phyloP scores from a whole-genome alignment of 106 monocot species.

The Dendrobium catenatum region DNA sequence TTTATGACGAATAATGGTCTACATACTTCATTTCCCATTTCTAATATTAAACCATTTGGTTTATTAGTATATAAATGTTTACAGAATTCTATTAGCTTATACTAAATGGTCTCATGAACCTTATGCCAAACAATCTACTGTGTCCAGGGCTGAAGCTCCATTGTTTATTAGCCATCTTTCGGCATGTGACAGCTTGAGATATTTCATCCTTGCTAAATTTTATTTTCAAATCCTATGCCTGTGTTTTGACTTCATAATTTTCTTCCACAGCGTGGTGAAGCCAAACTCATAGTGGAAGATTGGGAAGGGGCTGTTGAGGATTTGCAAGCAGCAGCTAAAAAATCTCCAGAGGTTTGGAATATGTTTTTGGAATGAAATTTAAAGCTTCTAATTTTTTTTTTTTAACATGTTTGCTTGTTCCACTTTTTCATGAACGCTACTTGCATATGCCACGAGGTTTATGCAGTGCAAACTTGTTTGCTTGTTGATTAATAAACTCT shows the following conservation, averaged over 20 bases:
- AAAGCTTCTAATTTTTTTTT: background rate
- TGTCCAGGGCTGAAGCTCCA: background rate
- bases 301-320: slow-evolving; percentile 95
- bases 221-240: background rate
- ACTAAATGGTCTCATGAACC: background rate
- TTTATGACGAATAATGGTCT: background rate
- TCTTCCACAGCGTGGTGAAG: slow-evolving; percentile 75
- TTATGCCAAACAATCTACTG: background rate
- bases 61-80: too few relatives aligned
- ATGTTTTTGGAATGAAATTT: background rate
- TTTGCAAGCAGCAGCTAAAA: slow-evolving; percentile 73
- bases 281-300: slow-evolving; percentile 87
- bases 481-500: background rate
- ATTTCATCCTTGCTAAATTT: background rate
- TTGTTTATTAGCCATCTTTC: background rate
- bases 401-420: background rate
- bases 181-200: background rate
- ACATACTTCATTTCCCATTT: background rate
- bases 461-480: too few relatives aligned
- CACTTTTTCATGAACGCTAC: background rate
- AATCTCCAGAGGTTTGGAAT: slow-evolving; percentile 76
- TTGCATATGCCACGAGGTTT: background rate
- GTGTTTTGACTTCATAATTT: slow-evolving; percentile 4
- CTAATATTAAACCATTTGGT: too few relatives aligned
- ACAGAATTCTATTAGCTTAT: too few relatives aligned